Base-by-base conservation (phyloP, 2,329 filamentous ascomycete genomes). In the Pseudonectria foliicola region DNA sequence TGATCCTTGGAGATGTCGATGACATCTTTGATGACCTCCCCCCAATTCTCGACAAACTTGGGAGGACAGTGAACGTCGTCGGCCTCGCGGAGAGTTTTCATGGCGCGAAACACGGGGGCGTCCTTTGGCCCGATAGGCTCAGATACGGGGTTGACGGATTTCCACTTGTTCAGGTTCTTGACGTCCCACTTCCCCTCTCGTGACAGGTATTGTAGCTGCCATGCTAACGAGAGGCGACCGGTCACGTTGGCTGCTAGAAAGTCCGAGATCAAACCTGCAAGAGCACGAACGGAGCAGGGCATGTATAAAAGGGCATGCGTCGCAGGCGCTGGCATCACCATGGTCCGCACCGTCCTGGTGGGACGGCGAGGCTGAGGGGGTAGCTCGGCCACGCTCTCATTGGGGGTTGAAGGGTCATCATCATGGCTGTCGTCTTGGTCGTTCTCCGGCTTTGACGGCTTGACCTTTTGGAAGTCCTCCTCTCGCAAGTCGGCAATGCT, bases 171-270 rank as follows among this genome's bases (percentile, higher is more conserved):
- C 10, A 95, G 70, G 53, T 96, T 96, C 64, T 96, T 96, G 47
- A 96, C 87, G 54, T 95, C 90, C 90, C 90, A 96, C 63, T 96
- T 96, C 3, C 89, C 89, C 47, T 88, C 85, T 2, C 83, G 86
- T 3, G 84, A 86, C 15, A 96, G 76, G 51, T 92, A 82, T 50
- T 90, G 84, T 12, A 96, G 69, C 60, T 96, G 90, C 89, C 90
- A 96, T 28, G 82, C 85, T 18, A 90, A 75, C 2, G 80, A 85
- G 11, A 95, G 73, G 7, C 88, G 79, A 8, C 78, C 72, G 8
- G 89, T 89, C 35, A 95, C 71, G 50, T 87, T 74, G 3, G 72
- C 69, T 13, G 77, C 70, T 18, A 95, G 71, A 52, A 96, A 96
- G 43, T 85, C 80, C 39, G 87, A 83, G 34, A 95, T 80, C 1